A percentile compares a stretch with the other conserved stretches of the same genome.
These are phyloP conservation scores for Fusarium acutatum DNA, from an alignment of 2,329 filamentous ascomycete genomes.

Conservation along the genomic window DNA sequence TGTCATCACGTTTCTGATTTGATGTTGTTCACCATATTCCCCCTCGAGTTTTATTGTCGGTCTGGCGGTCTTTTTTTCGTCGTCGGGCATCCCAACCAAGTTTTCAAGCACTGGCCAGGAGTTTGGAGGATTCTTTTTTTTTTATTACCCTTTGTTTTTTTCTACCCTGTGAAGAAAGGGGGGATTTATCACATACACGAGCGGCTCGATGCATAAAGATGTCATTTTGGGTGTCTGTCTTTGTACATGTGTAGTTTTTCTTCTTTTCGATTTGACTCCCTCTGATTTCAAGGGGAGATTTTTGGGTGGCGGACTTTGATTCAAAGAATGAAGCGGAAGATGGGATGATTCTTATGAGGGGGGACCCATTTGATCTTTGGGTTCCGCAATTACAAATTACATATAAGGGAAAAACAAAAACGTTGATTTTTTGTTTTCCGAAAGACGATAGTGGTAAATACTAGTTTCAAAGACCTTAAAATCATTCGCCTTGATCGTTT, in stretches of 20 bases:
- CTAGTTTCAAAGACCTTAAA: slow-evolving; percentile 33
- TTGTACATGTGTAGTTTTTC: slow-evolving; percentile 31
- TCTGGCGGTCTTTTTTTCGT: slow-evolving; percentile 16
- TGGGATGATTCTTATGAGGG: slow-evolving; percentile 41
- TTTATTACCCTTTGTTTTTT: neutral
- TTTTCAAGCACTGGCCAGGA: slow-evolving; percentile 45
- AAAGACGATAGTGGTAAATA: slow-evolving; percentile 42
- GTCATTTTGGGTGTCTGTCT: slow-evolving; percentile 28
- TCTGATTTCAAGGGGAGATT: neutral
- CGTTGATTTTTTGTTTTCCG: slow-evolving; percentile 1
- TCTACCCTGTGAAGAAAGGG: slow-evolving; percentile 19
- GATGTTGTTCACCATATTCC: slow-evolving; percentile 40
- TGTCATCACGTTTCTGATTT: slow-evolving; percentile 38
- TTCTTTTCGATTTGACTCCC: neutral
- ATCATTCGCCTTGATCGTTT: slow-evolving; percentile 9
- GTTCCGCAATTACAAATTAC: slow-evolving; percentile 39
- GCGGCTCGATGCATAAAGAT: slow-evolving; percentile 38
- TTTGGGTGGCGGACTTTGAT: slow-evolving; percentile 23
- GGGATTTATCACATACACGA: slow-evolving; percentile 39
- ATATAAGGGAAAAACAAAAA: slow-evolving; percentile 27
- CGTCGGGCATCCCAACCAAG: slow-evolving; percentile 24
- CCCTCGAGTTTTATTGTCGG: slow-evolving; percentile 38
- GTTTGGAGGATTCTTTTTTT: slow-evolving; percentile 38
- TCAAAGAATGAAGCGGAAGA: slow-evolving; percentile 40
- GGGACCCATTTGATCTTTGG: slow-evolving; percentile 6